Conservation (phyloP, 768 basidiomycete species). For the Podaxis pistillaris region DNA sequence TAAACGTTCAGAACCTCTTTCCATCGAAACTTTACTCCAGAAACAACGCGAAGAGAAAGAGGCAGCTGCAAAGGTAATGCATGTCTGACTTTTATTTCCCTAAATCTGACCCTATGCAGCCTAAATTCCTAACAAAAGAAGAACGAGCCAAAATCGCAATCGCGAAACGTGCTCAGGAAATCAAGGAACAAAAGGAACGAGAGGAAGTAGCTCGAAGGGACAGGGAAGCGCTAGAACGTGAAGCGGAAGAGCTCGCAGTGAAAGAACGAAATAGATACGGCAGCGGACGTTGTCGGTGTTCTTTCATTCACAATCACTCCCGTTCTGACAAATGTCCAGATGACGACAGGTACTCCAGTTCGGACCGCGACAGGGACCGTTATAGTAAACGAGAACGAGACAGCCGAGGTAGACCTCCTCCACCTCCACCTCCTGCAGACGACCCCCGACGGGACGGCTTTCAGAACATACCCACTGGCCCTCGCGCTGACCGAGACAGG, state of each 20-base stretch:
- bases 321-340: constrained; percentile 31
- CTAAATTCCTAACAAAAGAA: constrained; percentile 91
- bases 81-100: not conserved
- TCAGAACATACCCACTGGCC: constrained; percentile 79
- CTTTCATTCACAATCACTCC: constrained; percentile 16
- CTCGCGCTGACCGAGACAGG: constrained; percentile 72
- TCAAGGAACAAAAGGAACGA: constrained; percentile 65
- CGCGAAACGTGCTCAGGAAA: constrained; percentile 81
- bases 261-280: constrained; percentile 41
- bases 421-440: constrained; percentile 29
- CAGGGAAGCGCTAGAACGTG: constrained; percentile 70
- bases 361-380: constrained; percentile 46
- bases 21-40: constrained; percentile 83
- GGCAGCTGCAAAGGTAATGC: constrained; percentile 79
- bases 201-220: constrained; percentile 61
- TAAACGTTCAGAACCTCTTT: constrained; percentile 67
- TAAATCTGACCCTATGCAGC: constrained; percentile 44
- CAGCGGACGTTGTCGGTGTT: constrained; percentile 38
- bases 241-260: constrained; percentile 64
- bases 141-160: constrained; percentile 89
- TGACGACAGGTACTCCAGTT: constrained; percentile 52
- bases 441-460: constrained; percentile 41
- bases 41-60: constrained; percentile 90
- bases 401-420: constrained; percentile 28
- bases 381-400: constrained; percentile 22